Conservation (phyloP, 495 filamentous ascomycete species). For the Collariella sp. region DNA sequence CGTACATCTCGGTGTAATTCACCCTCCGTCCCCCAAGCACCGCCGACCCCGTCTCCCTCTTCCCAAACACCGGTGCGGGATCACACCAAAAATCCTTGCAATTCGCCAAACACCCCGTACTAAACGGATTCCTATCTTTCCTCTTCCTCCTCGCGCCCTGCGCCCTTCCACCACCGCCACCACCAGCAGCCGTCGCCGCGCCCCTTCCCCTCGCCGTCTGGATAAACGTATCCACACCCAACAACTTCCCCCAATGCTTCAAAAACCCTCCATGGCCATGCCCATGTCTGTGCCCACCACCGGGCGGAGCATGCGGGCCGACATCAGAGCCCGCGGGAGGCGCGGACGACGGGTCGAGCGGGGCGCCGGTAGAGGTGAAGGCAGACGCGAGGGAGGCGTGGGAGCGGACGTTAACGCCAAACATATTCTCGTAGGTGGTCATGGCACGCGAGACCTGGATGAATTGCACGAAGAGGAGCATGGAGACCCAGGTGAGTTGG, state of each 20-base stretch:
- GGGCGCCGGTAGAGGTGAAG: slow-evolving; percentile 68
- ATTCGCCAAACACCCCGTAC: slow-evolving; percentile 69
- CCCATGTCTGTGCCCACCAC: slow-evolving; percentile 34
- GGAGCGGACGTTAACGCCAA: slow-evolving; percentile 49
- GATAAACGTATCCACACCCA: slow-evolving; percentile 88
- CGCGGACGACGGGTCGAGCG: slow-evolving; percentile 46
- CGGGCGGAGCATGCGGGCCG: slow-evolving; percentile 8
- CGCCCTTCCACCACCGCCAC: background rate
- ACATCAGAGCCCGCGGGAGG: slow-evolving; percentile 23
- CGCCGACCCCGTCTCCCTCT: slow-evolving; percentile 60
- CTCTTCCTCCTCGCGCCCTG: slow-evolving; percentile 32
- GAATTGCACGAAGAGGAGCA: slow-evolving; percentile 88
- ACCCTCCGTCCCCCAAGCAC: slow-evolving; percentile 69
- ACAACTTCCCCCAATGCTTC: slow-evolving; percentile 68
- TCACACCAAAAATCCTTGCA: slow-evolving; percentile 97
- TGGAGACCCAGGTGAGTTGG: slow-evolving; percentile 88
- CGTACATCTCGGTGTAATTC: slow-evolving; percentile 86
- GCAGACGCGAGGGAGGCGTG: slow-evolving; percentile 66
- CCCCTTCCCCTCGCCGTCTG: slow-evolving; percentile 60
- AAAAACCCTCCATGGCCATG: slow-evolving; percentile 51
- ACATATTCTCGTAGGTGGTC: slow-evolving; percentile 95
- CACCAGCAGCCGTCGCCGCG: slow-evolving; percentile 36
- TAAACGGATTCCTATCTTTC: slow-evolving; percentile 70
- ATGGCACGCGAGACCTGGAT: slow-evolving; percentile 83
- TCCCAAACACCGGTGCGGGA: slow-evolving; percentile 69